Base-by-base conservation (phyloP, 495 filamentous ascomycete species). In the Penicillium parvum region DNA sequence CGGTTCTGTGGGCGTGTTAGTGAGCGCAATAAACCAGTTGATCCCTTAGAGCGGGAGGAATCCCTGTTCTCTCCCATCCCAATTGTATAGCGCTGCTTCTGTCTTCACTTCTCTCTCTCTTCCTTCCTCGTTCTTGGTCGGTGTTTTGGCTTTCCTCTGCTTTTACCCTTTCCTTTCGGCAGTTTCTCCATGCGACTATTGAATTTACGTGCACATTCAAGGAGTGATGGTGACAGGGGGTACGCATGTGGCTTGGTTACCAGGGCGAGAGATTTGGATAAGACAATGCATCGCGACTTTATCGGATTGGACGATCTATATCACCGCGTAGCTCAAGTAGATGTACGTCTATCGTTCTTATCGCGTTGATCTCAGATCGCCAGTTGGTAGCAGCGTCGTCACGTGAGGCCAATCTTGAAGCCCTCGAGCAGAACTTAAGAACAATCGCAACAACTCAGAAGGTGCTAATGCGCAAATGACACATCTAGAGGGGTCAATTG, bases 1-100 rank as follows among this genome's bases (percentile, higher is more conserved):
- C 40, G 48, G 51, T 47, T 43, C 49, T 47, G 43, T 25, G 15
- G 57, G 49, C 43, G 40, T 61, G 36, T 50, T 46, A 54, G 47
- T 57, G 53, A 57, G 57, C 53, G 50, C 51, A 52, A 57, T 57
- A 55, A 60, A 60, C 47, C 53, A 57, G 41, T 47, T 44, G 43
- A 47, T 44, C 37, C 49, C 38, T 58, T 60, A 57, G 50, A 60
- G 37, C 44, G 43, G 42, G 40, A 38, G 40, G 27, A 46, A 18
- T 25, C 14, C 18, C 26, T 43, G 12, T 48, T 41, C 33, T 57
- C 39, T 54, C 37, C 33, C 54, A 47, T 32, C 29, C 40, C 53
- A 45, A 52, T 57, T 57, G 57, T 55, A 57, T 42, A 60, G 53
- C 57, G 53, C 43, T 56, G 39, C 37, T 40, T 53, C 29, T 48